Evolutionary conservation across 495 filamentous ascomycete species (phyloP).

Genomic region (Talaromyces trachyspermus): DNA sequence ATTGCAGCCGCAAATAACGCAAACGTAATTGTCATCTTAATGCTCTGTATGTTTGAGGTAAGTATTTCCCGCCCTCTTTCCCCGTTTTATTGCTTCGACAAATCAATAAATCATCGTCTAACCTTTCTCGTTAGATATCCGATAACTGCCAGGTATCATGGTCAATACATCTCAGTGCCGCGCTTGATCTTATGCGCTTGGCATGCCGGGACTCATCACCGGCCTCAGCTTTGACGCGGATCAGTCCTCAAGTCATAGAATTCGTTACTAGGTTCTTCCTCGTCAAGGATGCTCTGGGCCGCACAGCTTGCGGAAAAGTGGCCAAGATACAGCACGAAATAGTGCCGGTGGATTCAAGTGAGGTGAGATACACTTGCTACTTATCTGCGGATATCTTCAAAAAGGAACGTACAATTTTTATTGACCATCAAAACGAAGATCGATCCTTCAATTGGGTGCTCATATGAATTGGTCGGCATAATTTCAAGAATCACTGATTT

Average conservation of each 20-base stretch:
- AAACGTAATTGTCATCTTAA: conserved; percentile 5
- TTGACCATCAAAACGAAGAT: background rate
- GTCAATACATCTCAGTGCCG: conserved; percentile 3
- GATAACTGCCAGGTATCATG: conserved; percentile 8
- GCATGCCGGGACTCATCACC: background rate
- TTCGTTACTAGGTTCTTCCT: conserved; percentile 7
- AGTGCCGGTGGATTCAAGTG: conserved; percentile 1
- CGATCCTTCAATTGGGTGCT: conserved; percentile 6
- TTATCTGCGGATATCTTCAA: background rate
- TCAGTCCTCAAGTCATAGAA: conserved; percentile 1
- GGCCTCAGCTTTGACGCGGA: background rate
- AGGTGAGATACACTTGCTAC: no score
- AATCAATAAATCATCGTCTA: background rate
- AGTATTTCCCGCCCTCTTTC: no score
- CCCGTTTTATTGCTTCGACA: background rate
- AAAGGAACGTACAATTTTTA: background rate
- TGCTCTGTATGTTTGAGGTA: conserved; percentile 9
- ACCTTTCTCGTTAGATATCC: background rate
- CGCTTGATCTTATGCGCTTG: conserved; percentile 5
- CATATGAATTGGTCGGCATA: conserved; percentile 5
- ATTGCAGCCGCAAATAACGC: conserved; percentile 2
- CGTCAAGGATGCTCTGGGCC: conserved; percentile 7
- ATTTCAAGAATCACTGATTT: conserved; percentile 6
- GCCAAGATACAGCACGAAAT: conserved; percentile 5
- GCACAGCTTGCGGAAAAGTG: conserved; percentile 4